Conservation (phyloP, 495 filamentous ascomycete genomes). For the Aspergillus ostianus region DNA sequence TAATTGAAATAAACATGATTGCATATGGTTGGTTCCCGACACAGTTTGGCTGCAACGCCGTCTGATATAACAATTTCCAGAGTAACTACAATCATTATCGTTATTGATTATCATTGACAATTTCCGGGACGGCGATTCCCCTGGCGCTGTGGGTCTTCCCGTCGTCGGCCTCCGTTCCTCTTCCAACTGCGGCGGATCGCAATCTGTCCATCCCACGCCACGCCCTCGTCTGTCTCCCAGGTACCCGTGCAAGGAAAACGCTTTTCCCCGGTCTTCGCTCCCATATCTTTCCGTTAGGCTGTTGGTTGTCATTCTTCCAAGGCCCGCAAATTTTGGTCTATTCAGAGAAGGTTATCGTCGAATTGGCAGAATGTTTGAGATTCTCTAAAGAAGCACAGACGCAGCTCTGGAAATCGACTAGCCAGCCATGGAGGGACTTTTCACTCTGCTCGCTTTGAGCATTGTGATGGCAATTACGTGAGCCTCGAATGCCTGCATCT, state of each 20-base stretch:
- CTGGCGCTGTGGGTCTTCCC: constrained; percentile 14
- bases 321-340: neutral
- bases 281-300: neutral
- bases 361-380: constrained; percentile 26
- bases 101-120: neutral
- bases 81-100: neutral
- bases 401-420: constrained; percentile 15
- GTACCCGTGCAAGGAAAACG: constrained; percentile 4
- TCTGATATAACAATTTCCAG: too few species aligned
- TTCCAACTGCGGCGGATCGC: constrained; percentile 22
- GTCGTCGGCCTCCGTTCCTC: constrained; percentile 6
- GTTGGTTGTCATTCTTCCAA: neutral
- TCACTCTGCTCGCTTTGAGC: constrained; percentile 81
- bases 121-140: constrained; percentile 4
- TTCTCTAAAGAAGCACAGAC: constrained; percentile 21
- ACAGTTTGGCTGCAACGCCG: too few species aligned
- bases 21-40: too few species aligned
- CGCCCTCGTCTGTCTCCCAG: constrained; percentile 17
- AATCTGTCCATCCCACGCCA: constrained; percentile 24
- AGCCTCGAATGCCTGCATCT: constrained; percentile 27
- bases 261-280: neutral
- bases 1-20: too few species aligned
- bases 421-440: constrained; percentile 69
- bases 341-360: constrained; percentile 5
- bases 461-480: constrained; percentile 95